Conservation (phyloP, 306 rosid genomes). For the Trifolium dubium region DNA sequence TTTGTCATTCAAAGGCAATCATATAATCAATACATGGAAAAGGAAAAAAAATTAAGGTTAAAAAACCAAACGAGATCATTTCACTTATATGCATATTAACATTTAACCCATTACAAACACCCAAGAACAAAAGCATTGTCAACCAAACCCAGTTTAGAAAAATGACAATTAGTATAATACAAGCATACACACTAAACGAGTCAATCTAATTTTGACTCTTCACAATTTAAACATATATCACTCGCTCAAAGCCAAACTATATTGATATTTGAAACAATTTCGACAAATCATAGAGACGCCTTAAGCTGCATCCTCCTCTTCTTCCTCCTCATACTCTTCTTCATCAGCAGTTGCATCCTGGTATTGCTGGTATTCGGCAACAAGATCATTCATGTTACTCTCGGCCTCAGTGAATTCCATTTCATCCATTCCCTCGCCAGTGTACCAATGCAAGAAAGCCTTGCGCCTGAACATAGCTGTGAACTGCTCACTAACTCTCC, state of each 20-base stretch:
- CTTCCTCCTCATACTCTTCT: conserved; percentile 54
- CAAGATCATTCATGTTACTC: conserved; percentile 64
- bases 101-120: conserved; percentile 42
- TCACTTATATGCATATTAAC: conserved; percentile 25
- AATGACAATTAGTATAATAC: conserved; percentile 30
- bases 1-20: neutral
- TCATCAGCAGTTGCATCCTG: conserved; percentile 62
- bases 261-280: conserved; percentile 40
- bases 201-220: conserved; percentile 51
- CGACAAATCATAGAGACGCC: conserved; percentile 19
- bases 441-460: conserved; percentile 68
- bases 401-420: conserved; percentile 65
- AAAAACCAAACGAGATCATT: neutral
- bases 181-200: conserved; percentile 46
- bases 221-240: conserved; percentile 46
- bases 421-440: conserved; percentile 65
- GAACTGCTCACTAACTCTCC: conserved; percentile 63
- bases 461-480: conserved; percentile 67
- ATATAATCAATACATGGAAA: neutral
- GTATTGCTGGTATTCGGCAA: conserved; percentile 60
- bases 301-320: conserved; percentile 51
- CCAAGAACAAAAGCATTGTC: conserved; percentile 46
- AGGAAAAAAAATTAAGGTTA: neutral
- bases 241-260: conserved; percentile 47
- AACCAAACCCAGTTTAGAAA: conserved; percentile 45